Percentiles rank a stretch among this genome's conserved stretches.
Conservation (phyloP, 768 basidiomycete species). For the Gloeostereum incarnatum region DNA sequence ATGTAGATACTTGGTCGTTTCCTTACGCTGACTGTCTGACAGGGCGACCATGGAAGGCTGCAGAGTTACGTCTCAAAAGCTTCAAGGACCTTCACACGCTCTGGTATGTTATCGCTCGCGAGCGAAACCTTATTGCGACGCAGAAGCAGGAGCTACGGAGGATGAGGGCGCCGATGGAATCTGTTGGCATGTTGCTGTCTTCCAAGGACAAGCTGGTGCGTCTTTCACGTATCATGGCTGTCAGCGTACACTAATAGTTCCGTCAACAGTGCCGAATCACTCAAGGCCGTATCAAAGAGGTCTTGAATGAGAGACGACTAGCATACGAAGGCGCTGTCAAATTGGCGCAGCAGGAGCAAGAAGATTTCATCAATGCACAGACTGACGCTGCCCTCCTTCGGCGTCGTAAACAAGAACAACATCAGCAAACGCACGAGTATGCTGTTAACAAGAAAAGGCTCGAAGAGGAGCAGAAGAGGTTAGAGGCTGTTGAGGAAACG, state of each 20-base stretch:
- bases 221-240: not conserved
- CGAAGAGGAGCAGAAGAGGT: too few relatives aligned
- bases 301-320: conserved; percentile 83
- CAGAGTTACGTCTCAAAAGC: conserved; percentile 82
- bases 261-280: conserved; percentile 80
- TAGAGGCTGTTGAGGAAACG: conserved; percentile 14
- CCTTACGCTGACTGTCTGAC: not conserved
- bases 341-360: conserved; percentile 25
- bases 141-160: conserved; percentile 57
- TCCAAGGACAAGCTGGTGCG: not conserved
- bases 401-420: too few relatives aligned
- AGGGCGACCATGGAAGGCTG: conserved; percentile 85
- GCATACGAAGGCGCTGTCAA: conserved; percentile 67
- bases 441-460: too few relatives aligned
- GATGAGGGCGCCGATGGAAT: not conserved
- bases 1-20: too few relatives aligned
- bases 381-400: too few relatives aligned
- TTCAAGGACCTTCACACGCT: conserved; percentile 91
- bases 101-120: conserved; percentile 87
- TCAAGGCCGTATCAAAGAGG: conserved; percentile 94
- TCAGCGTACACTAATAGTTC: conserved; percentile 15
- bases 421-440: too few relatives aligned
- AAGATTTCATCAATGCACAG: conserved; percentile 18
- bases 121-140: conserved; percentile 85
- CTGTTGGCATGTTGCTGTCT: too few relatives aligned